phyloP scores from a whole-genome alignment of 305 asterid genomes.

The Plantago coronopus region DNA sequence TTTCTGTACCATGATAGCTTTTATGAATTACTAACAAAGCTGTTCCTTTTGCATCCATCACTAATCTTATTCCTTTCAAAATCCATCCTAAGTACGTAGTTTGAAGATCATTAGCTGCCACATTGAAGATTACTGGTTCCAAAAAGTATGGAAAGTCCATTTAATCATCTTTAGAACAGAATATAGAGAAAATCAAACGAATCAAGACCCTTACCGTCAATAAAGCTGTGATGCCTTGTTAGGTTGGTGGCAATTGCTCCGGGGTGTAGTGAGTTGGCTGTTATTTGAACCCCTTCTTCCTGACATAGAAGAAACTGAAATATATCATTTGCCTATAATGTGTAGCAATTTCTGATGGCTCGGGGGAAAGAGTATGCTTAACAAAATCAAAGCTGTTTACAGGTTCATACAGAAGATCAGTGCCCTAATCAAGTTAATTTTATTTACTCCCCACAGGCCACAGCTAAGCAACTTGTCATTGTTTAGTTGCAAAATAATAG shows the following conservation, averaged over 20 bases:
- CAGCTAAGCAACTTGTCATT: too few species aligned
- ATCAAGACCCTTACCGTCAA: constrained; percentile 42
- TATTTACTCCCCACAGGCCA: too few species aligned
- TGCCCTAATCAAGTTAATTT: too few species aligned
- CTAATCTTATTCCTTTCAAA: background rate
- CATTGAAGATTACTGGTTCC: background rate
- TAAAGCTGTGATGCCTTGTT: constrained; percentile 46
- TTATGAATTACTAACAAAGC: background rate
- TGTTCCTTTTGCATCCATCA: too few species aligned
- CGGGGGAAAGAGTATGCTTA: background rate
- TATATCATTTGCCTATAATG: constrained; percentile 4
- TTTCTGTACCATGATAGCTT: background rate
- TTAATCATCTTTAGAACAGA: background rate
- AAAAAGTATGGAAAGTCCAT: background rate
- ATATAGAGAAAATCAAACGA: background rate
- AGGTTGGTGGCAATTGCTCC: constrained; percentile 88
- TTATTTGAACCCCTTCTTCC: constrained; percentile 83
- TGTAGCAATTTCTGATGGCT: background rate
- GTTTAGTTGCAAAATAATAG: too few species aligned
- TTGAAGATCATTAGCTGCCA: background rate
- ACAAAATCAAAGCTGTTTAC: too few species aligned
- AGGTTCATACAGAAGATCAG: too few species aligned
- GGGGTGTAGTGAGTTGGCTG: constrained; percentile 91
- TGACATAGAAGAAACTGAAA: constrained; percentile 26
- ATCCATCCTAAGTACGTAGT: background rate